Conservation (phyloP, 1,139 yeast genomes). For the Blastobotrys proliferans region DNA sequence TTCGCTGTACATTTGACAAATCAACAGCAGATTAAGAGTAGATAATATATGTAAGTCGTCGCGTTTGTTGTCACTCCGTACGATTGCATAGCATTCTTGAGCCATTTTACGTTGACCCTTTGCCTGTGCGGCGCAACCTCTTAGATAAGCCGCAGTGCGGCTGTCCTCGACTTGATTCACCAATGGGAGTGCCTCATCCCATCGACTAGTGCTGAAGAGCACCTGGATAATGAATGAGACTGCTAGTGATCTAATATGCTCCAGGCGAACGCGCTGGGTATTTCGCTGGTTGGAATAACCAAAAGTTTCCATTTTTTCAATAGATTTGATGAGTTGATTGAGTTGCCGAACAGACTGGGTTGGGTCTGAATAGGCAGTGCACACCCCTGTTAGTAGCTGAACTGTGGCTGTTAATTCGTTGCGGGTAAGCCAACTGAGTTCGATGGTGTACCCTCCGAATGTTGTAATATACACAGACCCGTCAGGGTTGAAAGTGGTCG, state of each 20-base stretch:
- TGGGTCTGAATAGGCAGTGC: too few species aligned
- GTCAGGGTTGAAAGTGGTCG: not conserved
- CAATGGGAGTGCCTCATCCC: not conserved
- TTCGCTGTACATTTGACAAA: constrained; percentile 1
- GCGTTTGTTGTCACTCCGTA: not conserved
- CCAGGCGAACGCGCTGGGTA: too few species aligned
- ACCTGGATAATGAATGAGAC: too few species aligned
- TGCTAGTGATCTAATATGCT: too few species aligned
- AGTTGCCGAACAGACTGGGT: too few species aligned
- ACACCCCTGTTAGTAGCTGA: too few species aligned
- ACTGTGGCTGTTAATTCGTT: too few species aligned
- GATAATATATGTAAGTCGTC: constrained; percentile 10
- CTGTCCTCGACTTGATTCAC: not conserved
- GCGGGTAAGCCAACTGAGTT: constrained; percentile 4
- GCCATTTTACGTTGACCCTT: constrained; percentile 6
- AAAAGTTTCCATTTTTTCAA: too few species aligned
- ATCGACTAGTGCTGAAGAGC: constrained; percentile 1
- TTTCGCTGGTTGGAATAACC: too few species aligned
- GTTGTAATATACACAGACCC: constrained; percentile 8
- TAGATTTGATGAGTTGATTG: too few species aligned
- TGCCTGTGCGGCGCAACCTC: constrained; percentile 8
- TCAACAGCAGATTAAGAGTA: constrained; percentile 5
- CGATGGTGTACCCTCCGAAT: constrained; percentile 4
- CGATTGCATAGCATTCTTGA: not conserved
- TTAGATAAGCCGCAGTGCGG: not conserved